Percentiles rank a stretch among this genome's conserved stretches.
These are phyloP conservation scores for Aspergillus mulundensis DNA, from an alignment of 495 filamentous ascomycete genomes.

Conservation along the genomic window DNA sequence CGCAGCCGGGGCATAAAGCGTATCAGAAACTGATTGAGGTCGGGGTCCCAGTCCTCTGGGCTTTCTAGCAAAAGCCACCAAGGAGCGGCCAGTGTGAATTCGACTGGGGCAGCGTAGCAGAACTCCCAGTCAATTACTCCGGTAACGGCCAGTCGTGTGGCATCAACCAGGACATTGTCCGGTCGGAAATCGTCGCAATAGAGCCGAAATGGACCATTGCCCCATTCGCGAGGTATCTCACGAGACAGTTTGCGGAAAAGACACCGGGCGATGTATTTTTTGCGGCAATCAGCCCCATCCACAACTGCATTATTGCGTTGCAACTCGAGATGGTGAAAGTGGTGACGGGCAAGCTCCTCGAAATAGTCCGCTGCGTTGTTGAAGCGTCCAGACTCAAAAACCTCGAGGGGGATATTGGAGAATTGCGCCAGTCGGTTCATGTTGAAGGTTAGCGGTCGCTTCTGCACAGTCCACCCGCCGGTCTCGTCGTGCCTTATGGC, in stretches of 20 bases:
- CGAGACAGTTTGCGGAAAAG: conserved; percentile 33
- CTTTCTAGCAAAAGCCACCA: conserved; percentile 28
- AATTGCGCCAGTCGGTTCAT: conserved; percentile 29
- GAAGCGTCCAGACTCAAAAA: conserved; percentile 18
- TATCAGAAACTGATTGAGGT: conserved; percentile 18
- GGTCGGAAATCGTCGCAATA: conserved; percentile 23
- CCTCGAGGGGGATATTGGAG: conserved; percentile 17
- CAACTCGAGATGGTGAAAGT: conserved; percentile 39
- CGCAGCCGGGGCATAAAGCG: conserved; percentile 14
- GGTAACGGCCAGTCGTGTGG: conserved; percentile 10
- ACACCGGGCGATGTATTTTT: conserved; percentile 44
- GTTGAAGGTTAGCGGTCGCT: conserved; percentile 29
- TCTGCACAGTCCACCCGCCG: conserved; percentile 13
- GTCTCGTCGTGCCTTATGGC: background rate
- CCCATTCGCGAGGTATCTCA: conserved; percentile 19
- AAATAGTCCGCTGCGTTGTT: conserved; percentile 40
- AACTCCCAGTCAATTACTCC: conserved; percentile 40
- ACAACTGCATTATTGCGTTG: conserved; percentile 40
- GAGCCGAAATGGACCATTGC: conserved; percentile 19
- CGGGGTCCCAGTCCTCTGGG: no score
- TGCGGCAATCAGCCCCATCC: conserved; percentile 36
- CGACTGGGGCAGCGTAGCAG: conserved; percentile 36
- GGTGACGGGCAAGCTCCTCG: conserved; percentile 38
- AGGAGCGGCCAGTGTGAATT: conserved; percentile 36
- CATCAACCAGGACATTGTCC: conserved; percentile 22